Percentiles rank a stretch among this genome's conserved stretches.
Conservation (phyloP, 371 early-diverging fungal genomes). For the Umbelopsis sp. region DNA sequence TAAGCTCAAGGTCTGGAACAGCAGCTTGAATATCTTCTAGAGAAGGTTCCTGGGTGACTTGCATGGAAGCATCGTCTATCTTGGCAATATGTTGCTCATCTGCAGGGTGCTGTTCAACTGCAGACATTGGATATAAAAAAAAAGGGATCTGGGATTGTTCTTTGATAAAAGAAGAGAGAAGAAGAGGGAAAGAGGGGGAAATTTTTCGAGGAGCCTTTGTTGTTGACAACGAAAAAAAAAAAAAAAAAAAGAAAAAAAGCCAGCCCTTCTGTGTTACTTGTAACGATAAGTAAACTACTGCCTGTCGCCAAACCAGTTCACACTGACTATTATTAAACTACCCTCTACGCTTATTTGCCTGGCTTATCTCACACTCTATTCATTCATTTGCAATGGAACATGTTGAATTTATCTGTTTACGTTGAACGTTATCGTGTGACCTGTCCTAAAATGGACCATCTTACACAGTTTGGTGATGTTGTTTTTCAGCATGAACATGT, state of each 20-base stretch:
- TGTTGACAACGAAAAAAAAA: neutral
- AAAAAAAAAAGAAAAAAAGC: neutral
- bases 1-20: slow-evolving; percentile 7
- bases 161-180: neutral
- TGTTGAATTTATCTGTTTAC: neutral
- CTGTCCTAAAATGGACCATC: slow-evolving; percentile 3
- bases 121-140: neutral
- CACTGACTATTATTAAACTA: no score
- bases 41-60: neutral
- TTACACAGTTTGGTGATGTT: slow-evolving; percentile 24
- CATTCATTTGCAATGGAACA: neutral
- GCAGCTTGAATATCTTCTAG: neutral
- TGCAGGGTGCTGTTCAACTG: slow-evolving; percentile 10
- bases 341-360: no score
- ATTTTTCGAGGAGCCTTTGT: slow-evolving; percentile 14
- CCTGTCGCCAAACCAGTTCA: no score
- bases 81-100: neutral
- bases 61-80: neutral
- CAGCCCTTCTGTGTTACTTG: slow-evolving; percentile 9
- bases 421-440: slow-evolving; percentile 14
- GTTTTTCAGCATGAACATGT: slow-evolving; percentile 37
- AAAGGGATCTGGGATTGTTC: neutral
- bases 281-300: no score
- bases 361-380: no score
- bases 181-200: slow-evolving; percentile 1